Base-by-base conservation (phyloP, 2,329 filamentous ascomycete species). In the Xylaria sp. region DNA sequence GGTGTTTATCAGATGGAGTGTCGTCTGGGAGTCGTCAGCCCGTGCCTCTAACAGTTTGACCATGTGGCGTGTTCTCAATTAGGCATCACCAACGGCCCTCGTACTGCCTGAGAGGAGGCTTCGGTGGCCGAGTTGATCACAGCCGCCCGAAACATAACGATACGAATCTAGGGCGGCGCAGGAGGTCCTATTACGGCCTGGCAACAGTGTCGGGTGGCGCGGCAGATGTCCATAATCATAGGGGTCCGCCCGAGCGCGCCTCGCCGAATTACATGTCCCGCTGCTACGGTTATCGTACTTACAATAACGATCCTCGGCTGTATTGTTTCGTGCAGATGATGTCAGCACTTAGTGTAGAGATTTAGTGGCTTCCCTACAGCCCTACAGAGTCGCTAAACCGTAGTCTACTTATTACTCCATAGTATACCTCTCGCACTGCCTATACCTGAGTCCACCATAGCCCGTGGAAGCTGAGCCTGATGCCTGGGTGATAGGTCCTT, bases 121-220 rank as follows among this genome's bases (percentile, higher is more conserved):
- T n/a, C 13, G 15, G 43, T 25, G 38, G 10, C 33, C n/a, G 51
- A 43, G 27, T 21, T 9, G 11, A 4, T 17, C 48, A 9, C 31
- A 3, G 25, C 25, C 25, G n/a, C 25, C 46, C 44, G 54, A 51
- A 25, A 40, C 15, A 31, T 35, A 29, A 46, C 23, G 11, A 35
- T 54, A 35, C n/a, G 49, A 31, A 33, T 10, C 7, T n/a, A n/a
- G 7, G 11, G 29, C 19, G 31, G 19, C 1, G 17, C 27, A 13
- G 11, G 9, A 23, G 9, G 31, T 29, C 13, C 25, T 27, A 31
- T 31, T 19, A 21, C 48, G n/a, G 27, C 29, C 31, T n/a, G n/a
- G n/a, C n/a, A 21, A 51, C 9, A 13, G 33, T 31, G 13, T 35
- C 48, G 55, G 48, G 47, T 43, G 38, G 55, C 55, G n/a, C 38